phyloP scores from a whole-genome alignment of 179 eudicot genomes.

The Patellifolia procumbens region DNA sequence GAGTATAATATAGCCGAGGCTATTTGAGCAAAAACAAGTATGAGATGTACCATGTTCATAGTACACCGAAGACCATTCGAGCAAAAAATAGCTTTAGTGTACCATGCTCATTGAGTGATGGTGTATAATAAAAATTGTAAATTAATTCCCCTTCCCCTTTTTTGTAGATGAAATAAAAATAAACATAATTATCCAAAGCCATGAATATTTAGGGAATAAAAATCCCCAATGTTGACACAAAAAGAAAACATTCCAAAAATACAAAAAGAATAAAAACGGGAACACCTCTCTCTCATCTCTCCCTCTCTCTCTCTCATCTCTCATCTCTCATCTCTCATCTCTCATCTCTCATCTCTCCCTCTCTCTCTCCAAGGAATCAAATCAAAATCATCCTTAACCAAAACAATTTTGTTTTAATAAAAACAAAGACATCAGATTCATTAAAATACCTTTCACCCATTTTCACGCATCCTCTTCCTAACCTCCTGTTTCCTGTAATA shows the following conservation, averaged over 20 bases:
- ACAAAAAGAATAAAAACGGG: neutral
- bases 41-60: too few species aligned
- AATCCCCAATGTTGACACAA: neutral
- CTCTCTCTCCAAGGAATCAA: neutral
- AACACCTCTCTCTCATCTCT: slow-evolving; percentile 10
- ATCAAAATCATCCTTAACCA: neutral
- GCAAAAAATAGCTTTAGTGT: too few species aligned
- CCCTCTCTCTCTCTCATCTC: neutral
- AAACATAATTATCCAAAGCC: neutral
- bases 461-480: slow-evolving; percentile 3
- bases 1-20: too few species aligned
- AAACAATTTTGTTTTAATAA: neutral
- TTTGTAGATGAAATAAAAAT: too few species aligned
- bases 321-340: too few species aligned
- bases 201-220: neutral
- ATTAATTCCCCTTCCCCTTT: too few species aligned
- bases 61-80: too few species aligned
- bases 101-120: too few species aligned
- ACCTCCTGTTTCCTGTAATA: too few species aligned
- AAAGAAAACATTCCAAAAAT: slow-evolving; percentile 16
- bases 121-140: too few species aligned
- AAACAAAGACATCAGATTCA: neutral
- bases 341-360: slow-evolving; percentile 2
- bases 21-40: too few species aligned
- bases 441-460: neutral